Evolutionary conservation across 352 stramenopile species (phyloP), one percentile per base, ranked within the genome.

Genomic region (Phytophthora pluvialis): DNA sequence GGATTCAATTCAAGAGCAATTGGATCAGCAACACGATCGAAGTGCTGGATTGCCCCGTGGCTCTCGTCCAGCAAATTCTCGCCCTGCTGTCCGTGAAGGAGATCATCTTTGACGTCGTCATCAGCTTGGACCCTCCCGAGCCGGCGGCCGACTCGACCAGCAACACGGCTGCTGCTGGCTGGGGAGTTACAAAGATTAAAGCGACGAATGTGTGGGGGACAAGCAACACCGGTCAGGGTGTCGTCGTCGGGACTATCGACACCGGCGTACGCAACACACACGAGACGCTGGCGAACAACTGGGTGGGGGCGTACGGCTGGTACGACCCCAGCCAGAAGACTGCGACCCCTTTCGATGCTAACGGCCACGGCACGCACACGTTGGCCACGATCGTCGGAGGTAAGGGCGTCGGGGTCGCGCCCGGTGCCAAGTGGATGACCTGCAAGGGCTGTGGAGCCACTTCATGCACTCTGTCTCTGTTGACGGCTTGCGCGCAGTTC

Each of bases 311-410:
- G 11, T 78, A 85, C 47, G 72, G 77, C n/a, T 87, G 69, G 72
- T 87, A 78, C 40, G 73, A 87, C 43, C 64, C 78, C 1, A 53
- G 36, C 7, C 47, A 60, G 18, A 64, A 78, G 38, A 68, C 60
- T 15, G 39, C 64, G 8, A 67, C 58, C 1, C 80, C 80, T 4
- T 85, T 54, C 33, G 80, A 89, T 39, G 38, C 44, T 10, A 79
- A 70, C 33, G 75, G 75, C n/a, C 80, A 87, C 35, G 80, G 75
- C 26, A 85, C 80, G 0, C 80, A 88, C 62, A 82, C 71, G 7
- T 73, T 80, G 59, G 80, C 70, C 18, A 82, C 76, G 15, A 86
- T 89, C 43, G 72, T 59, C 4, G 80, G 80, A 3, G 28, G 44
- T 0, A 35, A 60, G 8, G 77, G 77, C 8, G 64, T 87, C 5